Evolutionary conservation across 768 basidiomycete genomes (phyloP).

Genomic region (Auriscalpium orientale): DNA sequence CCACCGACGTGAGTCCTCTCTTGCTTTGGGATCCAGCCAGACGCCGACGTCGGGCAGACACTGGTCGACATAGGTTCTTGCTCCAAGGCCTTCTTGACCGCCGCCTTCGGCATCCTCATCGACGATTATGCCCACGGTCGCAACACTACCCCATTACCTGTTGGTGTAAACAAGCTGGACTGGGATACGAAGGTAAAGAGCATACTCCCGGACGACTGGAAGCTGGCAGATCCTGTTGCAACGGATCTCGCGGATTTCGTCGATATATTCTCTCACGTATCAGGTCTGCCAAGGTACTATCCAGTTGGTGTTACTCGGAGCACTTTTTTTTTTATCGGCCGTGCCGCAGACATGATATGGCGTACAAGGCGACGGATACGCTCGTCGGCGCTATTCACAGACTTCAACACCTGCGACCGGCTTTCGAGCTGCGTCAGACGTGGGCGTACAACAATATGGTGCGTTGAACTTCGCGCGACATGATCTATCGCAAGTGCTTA

Average conservation of each 20-base stretch:
- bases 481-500: not conserved
- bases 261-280: slow-evolving; percentile 33
- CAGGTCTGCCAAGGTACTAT: slow-evolving; percentile 31
- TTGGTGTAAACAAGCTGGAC: slow-evolving; percentile 20
- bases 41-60: slow-evolving; percentile 21
- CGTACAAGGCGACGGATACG: not conserved
- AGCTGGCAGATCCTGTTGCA: slow-evolving; percentile 34
- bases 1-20: slow-evolving; percentile 24
- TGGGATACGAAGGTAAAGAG: slow-evolving; percentile 32
- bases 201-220: slow-evolving; percentile 31
- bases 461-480: not conserved
- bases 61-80: slow-evolving; percentile 30
- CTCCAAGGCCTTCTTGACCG: slow-evolving; percentile 34
- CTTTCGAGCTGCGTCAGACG: slow-evolving; percentile 30
- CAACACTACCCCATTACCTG: slow-evolving; percentile 29
- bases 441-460: slow-evolving; percentile 36
- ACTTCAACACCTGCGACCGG: slow-evolving; percentile 26
- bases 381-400: not conserved
- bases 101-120: slow-evolving; percentile 33
- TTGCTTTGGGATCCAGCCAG: not conserved
- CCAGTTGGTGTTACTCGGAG: not conserved
- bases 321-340: not conserved
- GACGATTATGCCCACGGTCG: slow-evolving; percentile 30
- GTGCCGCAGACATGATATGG: slow-evolving; percentile 2
- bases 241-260: slow-evolving; percentile 27